Evolutionary conservation across 2,329 filamentous ascomycete genomes (phyloP).

Genomic region (Aspergillus sclerotialis): DNA sequence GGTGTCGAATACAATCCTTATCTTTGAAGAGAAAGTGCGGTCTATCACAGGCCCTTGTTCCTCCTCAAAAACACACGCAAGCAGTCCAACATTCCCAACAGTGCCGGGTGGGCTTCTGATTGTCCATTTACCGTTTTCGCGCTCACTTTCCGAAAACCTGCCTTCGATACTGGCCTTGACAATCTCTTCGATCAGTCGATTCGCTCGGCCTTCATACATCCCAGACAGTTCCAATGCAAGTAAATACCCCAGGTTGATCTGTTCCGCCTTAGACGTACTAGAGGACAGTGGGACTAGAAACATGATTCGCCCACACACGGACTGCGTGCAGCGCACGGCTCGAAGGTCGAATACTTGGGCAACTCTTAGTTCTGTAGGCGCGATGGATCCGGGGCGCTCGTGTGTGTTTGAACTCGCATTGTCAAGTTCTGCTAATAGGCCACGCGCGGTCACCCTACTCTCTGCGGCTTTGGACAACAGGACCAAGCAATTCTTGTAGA

Average conservation of each 20-base stretch:
- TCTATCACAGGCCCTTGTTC: conserved; percentile 38
- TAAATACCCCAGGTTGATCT: conserved; percentile 36
- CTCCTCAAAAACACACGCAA: conserved; percentile 41
- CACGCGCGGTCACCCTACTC: conserved; percentile 62
- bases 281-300: conserved; percentile 26
- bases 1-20: conserved; percentile 31
- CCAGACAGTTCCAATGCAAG: conserved; percentile 68
- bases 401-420: conserved; percentile 58
- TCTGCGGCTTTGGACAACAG: conserved; percentile 64
- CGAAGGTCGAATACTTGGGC: conserved; percentile 63
- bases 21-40: conserved; percentile 40
- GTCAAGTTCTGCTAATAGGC: conserved; percentile 77
- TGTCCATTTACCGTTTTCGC: conserved; percentile 74
- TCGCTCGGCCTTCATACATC: conserved; percentile 68
- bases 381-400: conserved; percentile 17
- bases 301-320: conserved; percentile 31
- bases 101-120: conserved; percentile 62
- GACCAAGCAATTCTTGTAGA: conserved; percentile 78
- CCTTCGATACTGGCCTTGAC: conserved; percentile 80
- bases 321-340: conserved; percentile 60
- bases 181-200: conserved; percentile 75
- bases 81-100: conserved; percentile 46
- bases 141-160: conserved; percentile 74
- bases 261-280: conserved; percentile 11
- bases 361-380: conserved; percentile 64